phyloP scores from a whole-genome alignment of 2,329 filamentous ascomycete genomes.

The Fusarium coicis region DNA sequence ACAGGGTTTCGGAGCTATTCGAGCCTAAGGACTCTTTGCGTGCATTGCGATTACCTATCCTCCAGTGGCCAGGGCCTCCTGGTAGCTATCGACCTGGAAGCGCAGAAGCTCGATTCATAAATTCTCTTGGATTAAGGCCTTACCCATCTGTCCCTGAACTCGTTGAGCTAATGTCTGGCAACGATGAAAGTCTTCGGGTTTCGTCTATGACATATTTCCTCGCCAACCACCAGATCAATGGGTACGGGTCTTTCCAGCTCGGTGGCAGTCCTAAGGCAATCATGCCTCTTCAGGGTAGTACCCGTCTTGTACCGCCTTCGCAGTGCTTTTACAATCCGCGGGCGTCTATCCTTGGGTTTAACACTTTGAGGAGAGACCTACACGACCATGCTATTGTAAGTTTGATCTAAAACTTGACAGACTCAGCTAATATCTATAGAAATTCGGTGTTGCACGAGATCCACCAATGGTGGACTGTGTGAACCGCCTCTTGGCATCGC shows the following conservation, averaged over 20 bases:
- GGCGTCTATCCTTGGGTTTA: conserved; percentile 82
- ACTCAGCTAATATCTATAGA: conserved; percentile 51
- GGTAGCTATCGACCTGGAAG: conserved; percentile 72
- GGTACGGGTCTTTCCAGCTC: conserved; percentile 75
- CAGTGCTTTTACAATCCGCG: conserved; percentile 85
- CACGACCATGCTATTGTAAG: conserved; percentile 74
- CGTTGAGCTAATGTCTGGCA: conserved; percentile 78
- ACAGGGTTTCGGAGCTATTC: conserved; percentile 82
- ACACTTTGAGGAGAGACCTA: conserved; percentile 80
- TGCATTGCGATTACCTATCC: conserved; percentile 75
- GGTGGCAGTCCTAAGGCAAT: conserved; percentile 66
- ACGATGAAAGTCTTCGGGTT: conserved; percentile 68
- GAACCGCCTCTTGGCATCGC: conserved; percentile 74
- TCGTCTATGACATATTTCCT: conserved; percentile 86
- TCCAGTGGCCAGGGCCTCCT: conserved; percentile 81
- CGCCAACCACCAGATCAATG: conserved; percentile 79
- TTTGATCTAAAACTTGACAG: not conserved
- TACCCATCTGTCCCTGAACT: conserved; percentile 79
- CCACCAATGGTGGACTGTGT: conserved; percentile 83
- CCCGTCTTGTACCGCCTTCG: conserved; percentile 75
- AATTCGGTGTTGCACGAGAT: conserved; percentile 87
- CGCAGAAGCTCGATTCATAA: conserved; percentile 79
- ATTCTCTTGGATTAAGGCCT: conserved; percentile 76
- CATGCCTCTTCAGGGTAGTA: conserved; percentile 78
- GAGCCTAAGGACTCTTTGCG: conserved; percentile 79